phyloP scores from a whole-genome alignment of 2,329 filamentous ascomycete genomes.

The Fusarium virguliforme region DNA sequence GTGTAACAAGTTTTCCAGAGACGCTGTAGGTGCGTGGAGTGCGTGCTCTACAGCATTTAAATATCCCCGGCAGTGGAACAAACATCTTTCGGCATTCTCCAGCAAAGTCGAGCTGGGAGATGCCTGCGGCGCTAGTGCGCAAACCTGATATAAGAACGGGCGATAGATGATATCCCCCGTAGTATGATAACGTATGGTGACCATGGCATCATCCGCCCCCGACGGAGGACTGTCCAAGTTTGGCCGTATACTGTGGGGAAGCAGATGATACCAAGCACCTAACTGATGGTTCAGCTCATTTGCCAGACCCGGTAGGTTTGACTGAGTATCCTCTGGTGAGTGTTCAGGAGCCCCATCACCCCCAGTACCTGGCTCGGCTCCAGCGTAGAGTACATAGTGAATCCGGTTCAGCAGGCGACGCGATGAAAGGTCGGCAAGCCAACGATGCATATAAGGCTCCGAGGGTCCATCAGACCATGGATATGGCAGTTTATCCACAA shows the following conservation, averaged over 20 bases:
- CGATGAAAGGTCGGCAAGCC: conserved; percentile 42
- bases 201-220: conserved; percentile 39
- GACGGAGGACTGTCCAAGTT: conserved; percentile 25
- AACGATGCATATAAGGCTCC: conserved; percentile 43
- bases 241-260: conserved; percentile 39
- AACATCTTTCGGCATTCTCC: conserved; percentile 40
- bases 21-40: conserved; percentile 27
- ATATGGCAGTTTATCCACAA: conserved; percentile 43
- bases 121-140: conserved; percentile 13
- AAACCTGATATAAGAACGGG: conserved; percentile 41
- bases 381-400: conserved; percentile 43
- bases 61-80: conserved; percentile 38
- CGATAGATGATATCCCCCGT: conserved; percentile 42
- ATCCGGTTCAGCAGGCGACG: conserved; percentile 40
- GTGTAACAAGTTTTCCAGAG: conserved; percentile 39
- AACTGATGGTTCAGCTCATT: conserved; percentile 43
- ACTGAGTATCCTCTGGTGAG: conserved; percentile 22
- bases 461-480: conserved; percentile 35
- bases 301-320: conserved; percentile 26
- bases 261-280: conserved; percentile 42
- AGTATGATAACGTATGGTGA: conserved; percentile 41
- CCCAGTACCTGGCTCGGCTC: conserved; percentile 34
- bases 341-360: neutral
- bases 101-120: conserved; percentile 22
- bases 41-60: conserved; percentile 38